A percentile compares a stretch with the other conserved stretches of the same genome.
phyloP scores from a whole-genome alignment of 495 filamentous ascomycete species.

The Cairneyella variabilis region DNA sequence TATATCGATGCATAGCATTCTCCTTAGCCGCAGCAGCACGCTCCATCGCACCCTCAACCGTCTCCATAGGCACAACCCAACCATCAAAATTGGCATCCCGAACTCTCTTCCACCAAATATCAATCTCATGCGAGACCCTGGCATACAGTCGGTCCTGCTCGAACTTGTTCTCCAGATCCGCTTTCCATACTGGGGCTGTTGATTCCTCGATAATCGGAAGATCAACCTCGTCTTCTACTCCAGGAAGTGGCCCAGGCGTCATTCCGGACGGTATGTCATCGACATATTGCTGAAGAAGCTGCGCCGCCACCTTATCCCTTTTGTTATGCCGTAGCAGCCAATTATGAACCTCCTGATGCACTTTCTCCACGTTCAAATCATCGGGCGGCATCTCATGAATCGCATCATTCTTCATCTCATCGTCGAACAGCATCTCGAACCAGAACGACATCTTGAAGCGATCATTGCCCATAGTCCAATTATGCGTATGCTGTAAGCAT shows the following conservation, averaged over 20 bases:
- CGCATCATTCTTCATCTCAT: conserved; percentile 35
- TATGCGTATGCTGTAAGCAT: conserved; percentile 85
- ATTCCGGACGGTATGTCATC: conserved; percentile 17
- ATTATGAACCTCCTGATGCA: conserved; percentile 26
- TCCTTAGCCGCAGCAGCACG: conserved; percentile 44
- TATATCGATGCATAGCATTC: conserved; percentile 41
- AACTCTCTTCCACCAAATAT: conserved; percentile 52
- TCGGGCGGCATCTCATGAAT: conserved; percentile 27
- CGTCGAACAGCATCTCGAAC: conserved; percentile 75
- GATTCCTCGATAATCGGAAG: conserved; percentile 12
- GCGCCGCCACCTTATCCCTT: conserved; percentile 14
- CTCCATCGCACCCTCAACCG: conserved; percentile 45
- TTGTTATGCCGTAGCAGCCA: conserved; percentile 23
- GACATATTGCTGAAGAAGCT: conserved; percentile 21
- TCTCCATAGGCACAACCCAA: conserved; percentile 49
- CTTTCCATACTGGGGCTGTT: conserved; percentile 24
- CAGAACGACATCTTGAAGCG: conserved; percentile 87
- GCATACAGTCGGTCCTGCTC: conserved; percentile 48
- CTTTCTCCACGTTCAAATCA: conserved; percentile 26
- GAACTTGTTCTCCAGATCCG: conserved; percentile 33
- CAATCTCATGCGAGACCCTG: conserved; percentile 52
- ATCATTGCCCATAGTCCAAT: conserved; percentile 89
- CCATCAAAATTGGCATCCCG: conserved; percentile 49
- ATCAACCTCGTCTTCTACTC: conserved; percentile 1
- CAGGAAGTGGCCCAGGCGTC: conserved; percentile 21